Percentiles rank a stretch among this genome's conserved stretches.
Evolutionary conservation across 169 alveolate genomes (phyloP).

Genomic region (Amoebophrya sp.): DNA sequence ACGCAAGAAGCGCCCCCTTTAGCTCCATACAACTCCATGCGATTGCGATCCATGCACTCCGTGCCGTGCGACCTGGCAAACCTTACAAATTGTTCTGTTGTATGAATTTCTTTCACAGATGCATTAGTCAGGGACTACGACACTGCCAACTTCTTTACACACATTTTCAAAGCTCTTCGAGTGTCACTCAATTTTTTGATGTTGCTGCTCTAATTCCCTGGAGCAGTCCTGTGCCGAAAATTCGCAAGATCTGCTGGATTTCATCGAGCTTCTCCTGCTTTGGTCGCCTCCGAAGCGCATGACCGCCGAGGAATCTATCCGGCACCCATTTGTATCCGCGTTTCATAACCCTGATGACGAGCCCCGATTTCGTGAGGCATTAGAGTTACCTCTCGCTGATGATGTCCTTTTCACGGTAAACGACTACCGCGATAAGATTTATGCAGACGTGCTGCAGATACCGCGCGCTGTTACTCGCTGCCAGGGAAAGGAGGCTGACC

Average conservation of each 20-base stretch:
- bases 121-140: too few relatives aligned
- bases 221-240: not conserved
- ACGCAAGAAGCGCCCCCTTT: too few relatives aligned
- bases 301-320: not conserved
- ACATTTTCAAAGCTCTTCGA: too few relatives aligned
- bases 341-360: not conserved
- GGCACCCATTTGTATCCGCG: not conserved
- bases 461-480: not conserved
- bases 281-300: not conserved
- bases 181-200: too few relatives aligned
- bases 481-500: not conserved
- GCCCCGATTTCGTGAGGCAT: not conserved
- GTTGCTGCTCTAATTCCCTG: too few relatives aligned
- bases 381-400: not conserved
- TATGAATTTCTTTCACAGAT: too few relatives aligned
- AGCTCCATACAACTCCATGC: too few relatives aligned
- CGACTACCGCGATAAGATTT: not conserved
- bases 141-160: too few relatives aligned
- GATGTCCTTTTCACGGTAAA: not conserved
- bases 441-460: conserved; percentile 8
- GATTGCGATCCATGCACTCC: too few relatives aligned
- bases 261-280: not conserved
- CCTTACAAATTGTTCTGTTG: too few relatives aligned
- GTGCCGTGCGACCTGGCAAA: too few relatives aligned
- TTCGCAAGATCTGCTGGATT: not conserved